Base-by-base conservation (phyloP, 192 early-diverging fungal genomes). In the Coemansia biformis region DNA sequence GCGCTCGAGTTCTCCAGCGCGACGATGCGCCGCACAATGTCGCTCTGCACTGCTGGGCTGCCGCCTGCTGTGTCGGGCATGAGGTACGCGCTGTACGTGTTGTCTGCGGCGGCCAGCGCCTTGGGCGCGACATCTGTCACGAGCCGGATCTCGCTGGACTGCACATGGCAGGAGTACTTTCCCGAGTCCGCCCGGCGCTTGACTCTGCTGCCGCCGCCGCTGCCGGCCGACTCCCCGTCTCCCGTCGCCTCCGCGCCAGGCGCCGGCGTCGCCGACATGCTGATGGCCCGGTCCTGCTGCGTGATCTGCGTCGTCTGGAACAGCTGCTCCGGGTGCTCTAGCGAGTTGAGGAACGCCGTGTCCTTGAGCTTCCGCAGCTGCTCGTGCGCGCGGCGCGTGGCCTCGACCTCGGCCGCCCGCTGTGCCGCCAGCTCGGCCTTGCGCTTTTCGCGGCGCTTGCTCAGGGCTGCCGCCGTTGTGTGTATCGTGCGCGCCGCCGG, bases 1-100 rank as follows among this genome's bases (percentile, higher is more conserved):
- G 83, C 77, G 57, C 79, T 86, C 12, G 86, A 83, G 57, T 92
- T 98, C 55, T 91, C 86, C 45, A 94, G 63, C 26, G 85, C 77
- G 30, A 90, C 66, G 31, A 93, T 84, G 26, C 82, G 81, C 24
- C 81, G 69, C 24, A 89, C 68, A 19, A 82, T 64, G 42, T 86
- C 81, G 13, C 76, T 79, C 63, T 86, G 71, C 13, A 40, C 38
- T 1, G 32, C 18, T 13, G 49, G 45, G 29, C 34, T 46, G 43
- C 57, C 52, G 8, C 42, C 42, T 5, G 54, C 50, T 9, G 23
- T 15, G 45, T 51, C 54, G 8, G 41, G 49, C 45, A 57, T 36
- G 4, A 58, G 38, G 17, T 50, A 17, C 35, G 32, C 9, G 18
- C 50, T 41, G n/a, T 47, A 51, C 18, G 44, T 40, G 17, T 38